Conservation (phyloP, 805 yeast genomes). For the Candida maris region DNA sequence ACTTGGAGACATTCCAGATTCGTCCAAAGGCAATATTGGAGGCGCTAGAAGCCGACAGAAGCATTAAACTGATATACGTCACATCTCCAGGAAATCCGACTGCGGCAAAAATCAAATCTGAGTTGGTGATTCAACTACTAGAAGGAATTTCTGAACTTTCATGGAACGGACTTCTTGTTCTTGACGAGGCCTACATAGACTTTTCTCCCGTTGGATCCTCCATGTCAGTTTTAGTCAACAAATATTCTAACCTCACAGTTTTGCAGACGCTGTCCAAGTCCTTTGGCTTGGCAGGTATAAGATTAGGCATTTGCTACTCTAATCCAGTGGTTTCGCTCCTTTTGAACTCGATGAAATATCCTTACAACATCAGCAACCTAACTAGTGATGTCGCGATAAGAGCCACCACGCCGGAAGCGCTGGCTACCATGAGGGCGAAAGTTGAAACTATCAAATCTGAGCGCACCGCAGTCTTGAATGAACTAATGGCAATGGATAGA, state of each 20-base stretch:
- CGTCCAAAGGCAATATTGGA: slow-evolving; percentile 53
- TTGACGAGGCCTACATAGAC: slow-evolving; percentile 95
- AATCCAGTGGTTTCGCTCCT: slow-evolving; percentile 56
- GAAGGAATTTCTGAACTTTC: slow-evolving; percentile 32
- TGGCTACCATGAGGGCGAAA: slow-evolving; percentile 53
- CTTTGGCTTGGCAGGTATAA: slow-evolving; percentile 92
- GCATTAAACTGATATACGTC: slow-evolving; percentile 71
- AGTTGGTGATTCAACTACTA: slow-evolving; percentile 46
- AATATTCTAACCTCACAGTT: slow-evolving; percentile 79
- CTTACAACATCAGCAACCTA: slow-evolving; percentile 84
- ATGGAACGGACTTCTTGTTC: slow-evolving; percentile 77
- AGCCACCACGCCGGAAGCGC: slow-evolving; percentile 60
- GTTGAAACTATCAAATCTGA: slow-evolving; percentile 51
- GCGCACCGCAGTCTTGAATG: slow-evolving; percentile 50
- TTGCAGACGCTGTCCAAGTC: slow-evolving; percentile 92
- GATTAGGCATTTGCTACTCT: slow-evolving; percentile 80
- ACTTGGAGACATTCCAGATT: slow-evolving; percentile 61
- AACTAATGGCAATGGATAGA: slow-evolving; percentile 53
- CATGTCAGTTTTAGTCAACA: slow-evolving; percentile 70
- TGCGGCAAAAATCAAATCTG: slow-evolving; percentile 54
- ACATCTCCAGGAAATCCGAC: slow-evolving; percentile 99
- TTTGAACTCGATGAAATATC: slow-evolving; percentile 90
- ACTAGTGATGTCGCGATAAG: slow-evolving; percentile 73
- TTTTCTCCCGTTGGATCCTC: slow-evolving; percentile 70
- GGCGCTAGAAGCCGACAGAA: slow-evolving; percentile 49